A percentile compares a stretch with the other conserved stretches of the same genome.
Evolutionary conservation across 257 asterid species (phyloP).

Genomic region (Gynochthodes officinalis): DNA sequence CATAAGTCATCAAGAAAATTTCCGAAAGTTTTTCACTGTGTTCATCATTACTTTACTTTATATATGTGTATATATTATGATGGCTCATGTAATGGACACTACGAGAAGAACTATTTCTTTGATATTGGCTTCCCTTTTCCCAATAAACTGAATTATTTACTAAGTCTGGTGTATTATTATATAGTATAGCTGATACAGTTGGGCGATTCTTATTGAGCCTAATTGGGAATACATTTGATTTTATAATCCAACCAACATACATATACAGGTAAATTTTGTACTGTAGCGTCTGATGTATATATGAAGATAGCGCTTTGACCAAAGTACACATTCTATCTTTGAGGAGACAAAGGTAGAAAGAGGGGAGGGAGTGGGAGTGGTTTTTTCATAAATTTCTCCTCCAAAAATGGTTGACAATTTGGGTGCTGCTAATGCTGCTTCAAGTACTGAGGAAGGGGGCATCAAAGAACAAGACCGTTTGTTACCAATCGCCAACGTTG

Average conservation of each 20-base stretch:
- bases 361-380: too few relatives aligned
- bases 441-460: constrained; percentile 9
- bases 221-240: too few relatives aligned
- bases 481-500: constrained; percentile 71
- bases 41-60: too few relatives aligned
- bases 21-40: too few relatives aligned
- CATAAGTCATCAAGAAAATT: too few relatives aligned
- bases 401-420: constrained; percentile 37
- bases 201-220: neutral
- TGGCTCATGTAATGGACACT: too few relatives aligned
- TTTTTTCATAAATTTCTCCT: constrained; percentile 9
- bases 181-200: neutral
- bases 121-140: neutral
- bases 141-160: neutral
- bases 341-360: too few relatives aligned
- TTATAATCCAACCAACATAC: too few relatives aligned
- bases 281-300: too few relatives aligned
- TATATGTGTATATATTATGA: too few relatives aligned
- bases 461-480: constrained; percentile 46
- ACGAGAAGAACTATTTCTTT: neutral
- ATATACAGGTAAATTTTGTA: too few relatives aligned
- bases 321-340: constrained; percentile 3
- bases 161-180: too few relatives aligned
- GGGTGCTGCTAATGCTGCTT: constrained; percentile 23
- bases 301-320: constrained; percentile 9